Evolutionary conservation across 805 yeast genomes (phyloP).

Genomic region (Saccharomyces cerevisiae): DNA sequence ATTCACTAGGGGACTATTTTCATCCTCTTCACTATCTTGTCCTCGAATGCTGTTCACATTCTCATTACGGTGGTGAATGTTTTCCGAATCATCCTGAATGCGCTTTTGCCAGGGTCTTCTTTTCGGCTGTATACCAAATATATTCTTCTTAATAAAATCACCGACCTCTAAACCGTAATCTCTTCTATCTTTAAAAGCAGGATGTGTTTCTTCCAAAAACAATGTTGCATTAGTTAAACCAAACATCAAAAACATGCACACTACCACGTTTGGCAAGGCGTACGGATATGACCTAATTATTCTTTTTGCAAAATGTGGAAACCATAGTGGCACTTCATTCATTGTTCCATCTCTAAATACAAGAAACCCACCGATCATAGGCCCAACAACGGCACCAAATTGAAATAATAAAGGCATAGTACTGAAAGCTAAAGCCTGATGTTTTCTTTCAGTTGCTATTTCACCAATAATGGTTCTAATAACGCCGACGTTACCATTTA

Average conservation of each 20-base stretch:
- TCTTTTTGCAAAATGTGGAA: conserved; percentile 15
- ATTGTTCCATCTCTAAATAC: conserved; percentile 37
- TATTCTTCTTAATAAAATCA: conserved; percentile 23
- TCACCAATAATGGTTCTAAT: conserved; percentile 56
- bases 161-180: conserved; percentile 43
- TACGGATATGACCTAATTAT: conserved; percentile 39
- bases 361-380: conserved; percentile 47
- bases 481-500: conserved; percentile 62
- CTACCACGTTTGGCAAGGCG: conserved; percentile 45
- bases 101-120: conserved; percentile 24
- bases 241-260: conserved; percentile 31
- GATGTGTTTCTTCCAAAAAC: conserved; percentile 49
- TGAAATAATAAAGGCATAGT: conserved; percentile 56
- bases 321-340: conserved; percentile 16
- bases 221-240: conserved; percentile 36
- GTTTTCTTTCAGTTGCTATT: conserved; percentile 45
- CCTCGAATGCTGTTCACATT: background rate
- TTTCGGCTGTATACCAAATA: conserved; percentile 16
- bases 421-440: conserved; percentile 56
- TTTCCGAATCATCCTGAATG: background rate
- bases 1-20: conserved; percentile 11
- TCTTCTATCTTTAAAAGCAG: conserved; percentile 29
- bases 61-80: background rate
- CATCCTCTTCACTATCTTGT: conserved; percentile 1
- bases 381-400: conserved; percentile 53